Percentiles rank a stretch among this genome's conserved stretches.
Conservation (phyloP, 1,284 basidiomycete species). For the Ustilago nuda region DNA sequence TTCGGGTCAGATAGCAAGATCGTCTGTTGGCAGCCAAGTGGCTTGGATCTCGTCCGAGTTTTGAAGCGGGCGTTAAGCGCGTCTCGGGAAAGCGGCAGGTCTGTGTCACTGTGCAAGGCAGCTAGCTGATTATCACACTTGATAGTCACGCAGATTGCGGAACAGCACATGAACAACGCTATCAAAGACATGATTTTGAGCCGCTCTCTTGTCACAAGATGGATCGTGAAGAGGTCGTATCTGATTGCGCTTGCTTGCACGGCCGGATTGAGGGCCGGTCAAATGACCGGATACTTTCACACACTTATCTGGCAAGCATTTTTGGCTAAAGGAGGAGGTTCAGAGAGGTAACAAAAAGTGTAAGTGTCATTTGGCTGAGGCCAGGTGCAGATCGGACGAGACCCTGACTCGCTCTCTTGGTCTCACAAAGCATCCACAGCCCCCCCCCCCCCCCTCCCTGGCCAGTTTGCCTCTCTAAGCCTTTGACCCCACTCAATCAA, state of each 20-base stretch:
- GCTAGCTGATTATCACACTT: slow-evolving; percentile 1
- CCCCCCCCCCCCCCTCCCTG: slow-evolving; percentile 8
- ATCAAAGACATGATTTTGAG: slow-evolving; percentile 6
- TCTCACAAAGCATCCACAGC: slow-evolving; percentile 1
- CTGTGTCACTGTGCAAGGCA: slow-evolving; percentile 14
- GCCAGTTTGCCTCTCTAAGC: not conserved
- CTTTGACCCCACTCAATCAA: slow-evolving; percentile 2
- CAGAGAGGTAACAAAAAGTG: too few species aligned
- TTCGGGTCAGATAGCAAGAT: slow-evolving; percentile 3
- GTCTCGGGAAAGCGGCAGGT: slow-evolving; percentile 8
- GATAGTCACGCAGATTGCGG: not conserved
- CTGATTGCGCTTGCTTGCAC: not conserved
- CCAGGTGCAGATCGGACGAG: slow-evolving; percentile 12
- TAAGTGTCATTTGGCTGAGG: not conserved
- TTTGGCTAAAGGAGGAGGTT: not conserved
- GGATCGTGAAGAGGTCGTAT: not conserved
- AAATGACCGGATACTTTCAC: not conserved
- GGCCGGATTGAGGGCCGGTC: slow-evolving; percentile 6
- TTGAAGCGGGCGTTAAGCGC: slow-evolving; percentile 1
- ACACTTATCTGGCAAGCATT: not conserved
- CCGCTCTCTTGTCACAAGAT: not conserved
- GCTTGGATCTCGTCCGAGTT: not conserved
- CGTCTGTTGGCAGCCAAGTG: not conserved
- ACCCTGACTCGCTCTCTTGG: slow-evolving; percentile 20
- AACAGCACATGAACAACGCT: not conserved